Evolutionary conservation across 2,329 filamentous ascomycete species (phyloP), one percentile per base, ranked within the genome.

Genomic region (Aspergillus phoenicis): DNA sequence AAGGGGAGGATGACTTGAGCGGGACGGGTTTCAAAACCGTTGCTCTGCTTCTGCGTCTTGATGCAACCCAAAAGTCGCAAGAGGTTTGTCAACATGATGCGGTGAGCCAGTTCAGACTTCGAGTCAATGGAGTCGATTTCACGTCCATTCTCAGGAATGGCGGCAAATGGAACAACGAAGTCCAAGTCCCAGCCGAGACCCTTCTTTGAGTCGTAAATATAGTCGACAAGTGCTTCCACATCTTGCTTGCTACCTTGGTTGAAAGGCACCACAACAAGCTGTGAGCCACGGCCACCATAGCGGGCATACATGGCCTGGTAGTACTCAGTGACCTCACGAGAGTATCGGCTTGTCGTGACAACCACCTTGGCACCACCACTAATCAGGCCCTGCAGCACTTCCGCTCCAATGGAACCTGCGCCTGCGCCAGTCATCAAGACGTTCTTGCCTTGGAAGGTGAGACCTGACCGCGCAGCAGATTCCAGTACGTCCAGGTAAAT

Each of bases 231-330:
- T 51, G 93, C 93, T 77, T 98, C 92, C 38, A 97, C 91, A 75
- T 99, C 95, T 77, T 98, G 94, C 82, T 97, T 96, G 83, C 94
- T 98, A 66, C 94, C 95, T 78, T 97, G 93, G 80, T 99, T 99
- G 87, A 99, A 99, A 53, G 96, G 95, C 58, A 98, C 96, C 58
- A 99, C 95, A 43, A 99, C 92, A 59, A 99, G 89, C 81, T 98
- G 93, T 60, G 95, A 98, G 66, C 95, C 95, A 66, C 92, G 91
- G 63, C 92, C 91, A 72, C 95, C 95, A 72, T 91, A 97, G 63
- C 93, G 91, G 64, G 93, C 91, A 78, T 99, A 99, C 91, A 99
- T 98, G 60, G 92, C 89, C 80, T 99, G 95, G 81, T 99, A 99
- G 82, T 98, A 99, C 81, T 99, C 95, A 5, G 95, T 99, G 60